Evolutionary conservation across 495 filamentous ascomycete genomes (phyloP).

Genomic region (Venustampulla echinocandica): DNA sequence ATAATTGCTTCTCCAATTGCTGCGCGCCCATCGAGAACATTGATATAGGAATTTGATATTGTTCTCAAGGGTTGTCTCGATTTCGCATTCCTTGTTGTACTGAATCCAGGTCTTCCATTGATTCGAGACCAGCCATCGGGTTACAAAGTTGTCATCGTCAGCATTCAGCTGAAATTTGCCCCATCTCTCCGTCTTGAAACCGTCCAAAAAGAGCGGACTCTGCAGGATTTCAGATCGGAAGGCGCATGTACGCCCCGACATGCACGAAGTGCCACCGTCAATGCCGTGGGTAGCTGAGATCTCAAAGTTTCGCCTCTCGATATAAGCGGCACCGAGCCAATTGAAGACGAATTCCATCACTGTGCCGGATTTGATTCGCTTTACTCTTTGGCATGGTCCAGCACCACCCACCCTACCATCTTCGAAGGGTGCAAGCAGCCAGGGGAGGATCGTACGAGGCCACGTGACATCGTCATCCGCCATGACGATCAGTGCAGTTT

Average conservation of each 20-base stretch:
- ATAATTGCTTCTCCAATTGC: conserved; percentile 76
- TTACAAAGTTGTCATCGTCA: conserved; percentile 81
- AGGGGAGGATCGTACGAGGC: conserved; percentile 65
- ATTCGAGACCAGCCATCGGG: conserved; percentile 68
- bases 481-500: conserved; percentile 67
- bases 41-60: conserved; percentile 67
- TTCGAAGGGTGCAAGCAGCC: conserved; percentile 81
- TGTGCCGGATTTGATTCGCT: conserved; percentile 49
- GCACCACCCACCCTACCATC: conserved; percentile 68
- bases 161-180: conserved; percentile 66
- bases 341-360: conserved; percentile 54
- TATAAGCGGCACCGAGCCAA: conserved; percentile 73
- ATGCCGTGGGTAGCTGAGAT: conserved; percentile 78
- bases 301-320: conserved; percentile 81
- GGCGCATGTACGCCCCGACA: conserved; percentile 79
- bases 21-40: conserved; percentile 72
- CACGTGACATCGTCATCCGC: conserved; percentile 85
- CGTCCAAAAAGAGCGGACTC: conserved; percentile 60
- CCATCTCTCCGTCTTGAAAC: conserved; percentile 66
- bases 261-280: conserved; percentile 78
- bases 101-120: conserved; percentile 72
- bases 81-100: conserved; percentile 62
- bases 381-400: conserved; percentile 72
- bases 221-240: conserved; percentile 77
- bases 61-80: conserved; percentile 69